Evolutionary conservation across 225 moss, liverwort and hornwort species (phyloP), one percentile per base, ranked within the genome.

Genomic region (Climacium dendroides): DNA sequence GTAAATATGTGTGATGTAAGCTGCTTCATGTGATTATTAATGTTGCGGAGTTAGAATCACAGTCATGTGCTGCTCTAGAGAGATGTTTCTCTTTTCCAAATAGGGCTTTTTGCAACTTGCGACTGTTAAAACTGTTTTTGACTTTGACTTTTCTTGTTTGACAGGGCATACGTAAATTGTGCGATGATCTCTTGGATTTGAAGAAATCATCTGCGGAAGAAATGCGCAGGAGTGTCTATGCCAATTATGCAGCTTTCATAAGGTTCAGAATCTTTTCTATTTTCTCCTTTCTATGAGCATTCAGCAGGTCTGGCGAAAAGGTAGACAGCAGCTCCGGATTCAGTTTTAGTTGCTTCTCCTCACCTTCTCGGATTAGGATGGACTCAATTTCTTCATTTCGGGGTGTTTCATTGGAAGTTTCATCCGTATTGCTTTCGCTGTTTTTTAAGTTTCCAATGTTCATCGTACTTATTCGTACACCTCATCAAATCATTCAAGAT

Each of bases 221-320:
- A 93, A 98, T 98, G 98, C 96, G 98, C 63, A 95, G 91, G 81
- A 98, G 97, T 85, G 98, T 98, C 28, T 98, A 98, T 91, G 98
- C 98, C 52, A 98, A 98, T 91, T 98, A 98, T 89, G 94, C 97
- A 60, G 98, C 98, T 65, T 98, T 98, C 80, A 98, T 98, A 73
- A 93, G 98, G 95, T 96, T 80, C 78, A 59, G 47, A 43, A 28
- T 89, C 72, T 64, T 32, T 73, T 84, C 78, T 83, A 59, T 71
- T 29, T 55, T 60, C 39, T 61, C 79, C 74, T 75, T 11, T 43
- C 35, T 79, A 66, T 39, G 43, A 78, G 47, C 47, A 73, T 48
- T 74, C n/a, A n/a, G 67, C 50, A 50, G 71, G 50, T 58, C 69
- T 80, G 57, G 41, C 39, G 47, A 26, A 59, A 64, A 39, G 9